Evolutionary conservation across 345 rosid species (phyloP), one percentile per base, ranked within the genome.

Genomic region (Arabidopsis suecica): DNA sequence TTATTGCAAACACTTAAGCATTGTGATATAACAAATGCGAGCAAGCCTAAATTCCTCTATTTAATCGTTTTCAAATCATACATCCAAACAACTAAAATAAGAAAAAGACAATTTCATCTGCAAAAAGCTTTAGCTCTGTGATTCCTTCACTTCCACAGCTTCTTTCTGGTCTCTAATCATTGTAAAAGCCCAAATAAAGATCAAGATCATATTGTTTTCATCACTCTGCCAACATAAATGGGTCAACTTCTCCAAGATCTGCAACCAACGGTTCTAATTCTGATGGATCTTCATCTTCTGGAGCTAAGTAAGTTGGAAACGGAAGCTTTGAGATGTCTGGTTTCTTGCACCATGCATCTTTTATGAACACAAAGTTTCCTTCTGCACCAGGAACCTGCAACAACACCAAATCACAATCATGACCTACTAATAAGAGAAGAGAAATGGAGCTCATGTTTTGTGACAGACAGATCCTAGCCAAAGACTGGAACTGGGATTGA

Each of bases 301-400:
- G 63, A 0, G 81, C 82, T 45, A 91, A 81, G 81, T 83, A 86
- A 7, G 99, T 89, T 54, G 98, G 99, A 83, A 96, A 96, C 20
- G 98, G 99, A 77, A 93, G 96, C 63, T 8, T 14, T 5, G 90
- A 82, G 72, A 82, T 33, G 69, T 96, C 91, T 7, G 97, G 96
- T 73, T 93, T 93, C 81, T 86, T 87, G 86, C 83, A 93, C 33
- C 83, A 44, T 4, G 97, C 87, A 76, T 96, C 99, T 77, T 80
- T 89, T 85, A 96, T 72, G 76, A 93, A 93, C 67, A 93, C 96
- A 73, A 90, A 91, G 83, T 87, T 91, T 20, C 99, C 98, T 84
- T 80, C 84, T 1, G 97, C 93, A 25, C 98, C 99, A 6, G 96
- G 96, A 67, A 96, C 95, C 97, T 95, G 85, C 44, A 62, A 40